Percentiles rank a stretch among this genome's conserved stretches.
phyloP scores from a whole-genome alignment of 768 basidiomycete genomes.

The Amanita pallidorosea region DNA sequence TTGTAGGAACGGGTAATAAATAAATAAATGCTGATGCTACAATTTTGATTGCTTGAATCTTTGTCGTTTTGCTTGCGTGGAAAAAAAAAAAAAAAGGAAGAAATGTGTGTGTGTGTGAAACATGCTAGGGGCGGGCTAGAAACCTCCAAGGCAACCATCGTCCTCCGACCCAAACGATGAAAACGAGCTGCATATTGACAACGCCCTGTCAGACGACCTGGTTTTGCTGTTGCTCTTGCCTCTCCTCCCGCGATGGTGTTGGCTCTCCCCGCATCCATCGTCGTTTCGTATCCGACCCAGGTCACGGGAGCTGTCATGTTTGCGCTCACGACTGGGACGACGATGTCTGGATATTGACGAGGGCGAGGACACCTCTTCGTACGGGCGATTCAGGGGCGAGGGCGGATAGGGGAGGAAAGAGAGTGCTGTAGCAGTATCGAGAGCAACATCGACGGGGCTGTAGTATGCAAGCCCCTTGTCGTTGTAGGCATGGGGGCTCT shows the following conservation, averaged over 20 bases:
- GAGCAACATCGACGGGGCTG: slow-evolving; percentile 6
- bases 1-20: background rate
- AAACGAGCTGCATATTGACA: slow-evolving; percentile 9
- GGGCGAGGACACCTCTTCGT: background rate
- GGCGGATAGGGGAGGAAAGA: slow-evolving; percentile 28
- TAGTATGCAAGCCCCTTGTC: slow-evolving; percentile 15
- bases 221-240: slow-evolving; percentile 11
- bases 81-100: too few relatives aligned
- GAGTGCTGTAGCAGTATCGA: slow-evolving; percentile 14
- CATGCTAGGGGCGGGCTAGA: slow-evolving; percentile 13
- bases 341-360: slow-evolving; percentile 13
- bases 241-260: background rate
- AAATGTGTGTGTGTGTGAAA: too few relatives aligned
- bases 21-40: slow-evolving; percentile 4
- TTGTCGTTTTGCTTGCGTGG: background rate
- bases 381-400: slow-evolving; percentile 10
- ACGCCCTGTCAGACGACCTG: slow-evolving; percentile 9
- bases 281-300: slow-evolving; percentile 29
- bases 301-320: slow-evolving; percentile 23
- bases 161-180: slow-evolving; percentile 20
- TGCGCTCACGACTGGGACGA: slow-evolving; percentile 10
- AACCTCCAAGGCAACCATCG: slow-evolving; percentile 34
- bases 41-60: background rate
- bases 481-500: slow-evolving; percentile 9
- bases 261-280: slow-evolving; percentile 8